Percentiles rank a stretch among this genome's conserved stretches.
Conservation (phyloP, 2,329 filamentous ascomycete species). For the Colletotrichum limetticola region DNA sequence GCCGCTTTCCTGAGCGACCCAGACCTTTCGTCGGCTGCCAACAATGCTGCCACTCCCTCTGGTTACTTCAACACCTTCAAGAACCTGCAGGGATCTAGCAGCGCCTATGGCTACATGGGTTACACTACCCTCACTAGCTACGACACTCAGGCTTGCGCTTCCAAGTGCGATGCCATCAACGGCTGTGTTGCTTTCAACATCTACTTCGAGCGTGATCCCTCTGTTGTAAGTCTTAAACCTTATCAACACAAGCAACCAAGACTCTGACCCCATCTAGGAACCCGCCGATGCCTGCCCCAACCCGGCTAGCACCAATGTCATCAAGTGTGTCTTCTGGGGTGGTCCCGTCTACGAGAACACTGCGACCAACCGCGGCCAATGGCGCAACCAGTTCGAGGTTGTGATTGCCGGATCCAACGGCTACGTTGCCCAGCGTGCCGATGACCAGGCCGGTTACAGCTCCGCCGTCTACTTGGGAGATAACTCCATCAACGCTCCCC, state of each 20-base stretch:
- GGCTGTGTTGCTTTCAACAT: slow-evolving; percentile 13
- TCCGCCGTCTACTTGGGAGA: neutral
- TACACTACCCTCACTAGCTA: slow-evolving; percentile 13
- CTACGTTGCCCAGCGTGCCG: neutral
- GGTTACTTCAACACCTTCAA: slow-evolving; percentile 22
- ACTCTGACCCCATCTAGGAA: neutral
- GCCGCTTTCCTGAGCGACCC: neutral
- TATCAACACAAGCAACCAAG: neutral
- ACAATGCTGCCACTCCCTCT: neutral
- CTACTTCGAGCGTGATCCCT: neutral
- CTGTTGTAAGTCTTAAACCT: neutral
- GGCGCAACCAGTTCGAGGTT: neutral
- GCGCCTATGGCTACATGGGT: slow-evolving; percentile 18
- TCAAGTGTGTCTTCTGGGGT: slow-evolving; percentile 13
- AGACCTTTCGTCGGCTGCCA: neutral
- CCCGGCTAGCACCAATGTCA: neutral
- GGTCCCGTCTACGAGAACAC: neutral
- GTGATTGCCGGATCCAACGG: neutral
- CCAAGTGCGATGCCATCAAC: slow-evolving; percentile 14
- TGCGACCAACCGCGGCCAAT: slow-evolving; percentile 2
- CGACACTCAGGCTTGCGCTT: slow-evolving; percentile 12
- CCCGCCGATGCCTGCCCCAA: slow-evolving; percentile 2
- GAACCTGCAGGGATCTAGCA: slow-evolving; percentile 12
- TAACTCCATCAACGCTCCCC: neutral
- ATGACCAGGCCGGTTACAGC: neutral